These are phyloP conservation scores for Knoxia roxburghii DNA, from an alignment of 257 asterid genomes.

Conservation along the genomic window DNA sequence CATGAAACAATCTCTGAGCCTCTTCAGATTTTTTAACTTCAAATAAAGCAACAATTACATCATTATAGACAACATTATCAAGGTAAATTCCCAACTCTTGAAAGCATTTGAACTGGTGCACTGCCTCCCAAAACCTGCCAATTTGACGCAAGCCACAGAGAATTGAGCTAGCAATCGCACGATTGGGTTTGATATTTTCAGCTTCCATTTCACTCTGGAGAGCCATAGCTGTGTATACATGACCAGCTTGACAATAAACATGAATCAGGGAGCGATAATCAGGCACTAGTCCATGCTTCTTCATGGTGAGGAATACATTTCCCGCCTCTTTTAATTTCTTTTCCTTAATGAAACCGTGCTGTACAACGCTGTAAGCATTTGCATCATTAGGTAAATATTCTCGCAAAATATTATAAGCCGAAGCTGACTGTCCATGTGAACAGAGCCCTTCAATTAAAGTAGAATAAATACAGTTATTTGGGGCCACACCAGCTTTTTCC, in stretches of 20 bases:
- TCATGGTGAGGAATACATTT: conserved; percentile 46
- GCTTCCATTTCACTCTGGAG: conserved; percentile 48
- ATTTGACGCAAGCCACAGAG: conserved; percentile 68
- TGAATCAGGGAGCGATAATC: conserved; percentile 48
- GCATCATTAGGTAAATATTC: too few relatives aligned
- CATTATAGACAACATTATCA: conserved; percentile 56
- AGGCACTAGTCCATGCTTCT: conserved; percentile 44
- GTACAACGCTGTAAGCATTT: too few relatives aligned
- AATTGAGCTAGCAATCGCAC: conserved; percentile 47
- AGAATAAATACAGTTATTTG: conserved; percentile 39
- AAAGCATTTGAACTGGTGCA: conserved; percentile 13
- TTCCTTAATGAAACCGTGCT: too few relatives aligned
- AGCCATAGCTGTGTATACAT: conserved; percentile 43
- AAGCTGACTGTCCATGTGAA: conserved; percentile 34
- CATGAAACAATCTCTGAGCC: conserved; percentile 51
- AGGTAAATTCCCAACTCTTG: conserved; percentile 49
- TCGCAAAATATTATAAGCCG: conserved; percentile 27
- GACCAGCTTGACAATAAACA: conserved; percentile 57
- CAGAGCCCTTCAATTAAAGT: conserved; percentile 62
- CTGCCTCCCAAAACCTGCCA: conserved; percentile 45
- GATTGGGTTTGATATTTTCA: conserved; percentile 55
- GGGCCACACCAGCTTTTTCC: conserved; percentile 59
- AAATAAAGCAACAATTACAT: conserved; percentile 61
- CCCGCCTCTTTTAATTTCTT: conserved; percentile 40
- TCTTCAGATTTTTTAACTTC: conserved; percentile 54